Conservation (phyloP, 805 yeast species). For the Hagleromyces aurorensis region DNA sequence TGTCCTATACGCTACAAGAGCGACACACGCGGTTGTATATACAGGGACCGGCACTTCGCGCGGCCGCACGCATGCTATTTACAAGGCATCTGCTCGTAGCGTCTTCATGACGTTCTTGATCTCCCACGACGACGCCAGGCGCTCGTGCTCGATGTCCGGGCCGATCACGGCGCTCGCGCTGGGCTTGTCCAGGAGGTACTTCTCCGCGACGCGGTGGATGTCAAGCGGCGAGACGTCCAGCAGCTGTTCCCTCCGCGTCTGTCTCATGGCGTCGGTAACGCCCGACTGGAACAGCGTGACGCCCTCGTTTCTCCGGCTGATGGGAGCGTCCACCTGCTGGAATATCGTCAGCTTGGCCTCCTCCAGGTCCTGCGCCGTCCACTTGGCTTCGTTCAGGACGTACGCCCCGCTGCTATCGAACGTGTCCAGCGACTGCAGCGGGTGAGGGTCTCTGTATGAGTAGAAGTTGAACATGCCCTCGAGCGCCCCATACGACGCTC, state of each 20-base stretch:
- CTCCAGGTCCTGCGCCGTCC: constrained; percentile 62
- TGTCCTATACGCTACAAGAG: too few relatives aligned
- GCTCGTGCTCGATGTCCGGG: constrained; percentile 11
- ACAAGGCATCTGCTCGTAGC: too few relatives aligned
- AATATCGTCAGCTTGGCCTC: constrained; percentile 88
- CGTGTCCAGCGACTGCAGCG: constrained; percentile 55
- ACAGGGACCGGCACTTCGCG: too few relatives aligned
- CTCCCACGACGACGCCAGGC: constrained; percentile 15
- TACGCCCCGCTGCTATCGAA: constrained; percentile 47
- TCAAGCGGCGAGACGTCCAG: constrained; percentile 59
- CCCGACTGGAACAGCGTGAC: constrained; percentile 55
- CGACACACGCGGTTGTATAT: too few relatives aligned
- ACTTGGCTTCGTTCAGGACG: constrained; percentile 37
- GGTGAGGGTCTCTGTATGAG: constrained; percentile 92
- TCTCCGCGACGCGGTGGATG: constrained; percentile 55
- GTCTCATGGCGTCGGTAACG: constrained; percentile 71
- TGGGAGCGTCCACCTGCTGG: constrained; percentile 88
- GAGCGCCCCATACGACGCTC: constrained; percentile 72
- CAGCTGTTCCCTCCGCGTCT: constrained; percentile 66
- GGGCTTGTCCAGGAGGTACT: constrained; percentile 34
- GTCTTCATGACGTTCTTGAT: too few relatives aligned
- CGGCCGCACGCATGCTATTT: too few relatives aligned
- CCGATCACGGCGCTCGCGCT: constrained; percentile 18
- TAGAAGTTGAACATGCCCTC: constrained; percentile 76
- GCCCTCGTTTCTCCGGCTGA: constrained; percentile 74